A percentile compares a stretch with the other conserved stretches of the same genome.
These are phyloP conservation scores for Clarireedia homoeocarpa DNA, from an alignment of 2,329 filamentous ascomycete genomes.

Conservation along the genomic window DNA sequence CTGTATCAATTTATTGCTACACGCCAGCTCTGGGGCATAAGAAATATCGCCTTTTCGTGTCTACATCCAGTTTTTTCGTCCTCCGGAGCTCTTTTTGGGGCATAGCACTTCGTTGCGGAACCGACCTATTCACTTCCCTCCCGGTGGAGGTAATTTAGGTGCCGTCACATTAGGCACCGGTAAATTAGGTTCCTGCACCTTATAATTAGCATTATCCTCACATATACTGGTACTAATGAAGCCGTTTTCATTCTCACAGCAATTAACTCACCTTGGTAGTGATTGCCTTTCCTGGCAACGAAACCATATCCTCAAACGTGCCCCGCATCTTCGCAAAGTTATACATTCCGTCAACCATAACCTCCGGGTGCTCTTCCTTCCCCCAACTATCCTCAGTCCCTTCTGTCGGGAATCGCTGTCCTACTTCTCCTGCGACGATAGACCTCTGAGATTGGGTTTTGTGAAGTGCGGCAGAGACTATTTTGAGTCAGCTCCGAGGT, in stretches of 20 bases:
- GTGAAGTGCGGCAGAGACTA: neutral
- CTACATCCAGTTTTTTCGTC: too few relatives aligned
- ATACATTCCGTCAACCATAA: slow-evolving; percentile 16
- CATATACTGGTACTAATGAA: neutral
- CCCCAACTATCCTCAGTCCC: slow-evolving; percentile 4
- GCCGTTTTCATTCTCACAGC: neutral
- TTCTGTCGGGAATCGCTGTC: slow-evolving; percentile 16
- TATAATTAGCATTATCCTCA: neutral
- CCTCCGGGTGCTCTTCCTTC: slow-evolving; percentile 10
- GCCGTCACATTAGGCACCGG: too few relatives aligned
- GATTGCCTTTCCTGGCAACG: slow-evolving; percentile 16
- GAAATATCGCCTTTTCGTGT: too few relatives aligned
- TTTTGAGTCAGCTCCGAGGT: neutral
- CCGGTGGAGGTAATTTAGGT: too few relatives aligned
- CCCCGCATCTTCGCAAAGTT: slow-evolving; percentile 20
- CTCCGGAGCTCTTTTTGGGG: too few relatives aligned
- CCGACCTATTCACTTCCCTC: too few relatives aligned
- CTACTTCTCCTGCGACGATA: slow-evolving; percentile 8
- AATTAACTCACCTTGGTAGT: neutral
- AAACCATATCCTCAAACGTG: slow-evolving; percentile 18
- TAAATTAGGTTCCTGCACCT: too few relatives aligned
- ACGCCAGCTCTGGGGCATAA: too few relatives aligned
- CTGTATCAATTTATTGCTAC: too few relatives aligned
- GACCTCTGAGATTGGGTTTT: neutral
- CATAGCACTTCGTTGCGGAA: too few relatives aligned